Evolutionary conservation across 2,329 filamentous ascomycete genomes (phyloP).

Genomic region (Talaromyces sp.): DNA sequence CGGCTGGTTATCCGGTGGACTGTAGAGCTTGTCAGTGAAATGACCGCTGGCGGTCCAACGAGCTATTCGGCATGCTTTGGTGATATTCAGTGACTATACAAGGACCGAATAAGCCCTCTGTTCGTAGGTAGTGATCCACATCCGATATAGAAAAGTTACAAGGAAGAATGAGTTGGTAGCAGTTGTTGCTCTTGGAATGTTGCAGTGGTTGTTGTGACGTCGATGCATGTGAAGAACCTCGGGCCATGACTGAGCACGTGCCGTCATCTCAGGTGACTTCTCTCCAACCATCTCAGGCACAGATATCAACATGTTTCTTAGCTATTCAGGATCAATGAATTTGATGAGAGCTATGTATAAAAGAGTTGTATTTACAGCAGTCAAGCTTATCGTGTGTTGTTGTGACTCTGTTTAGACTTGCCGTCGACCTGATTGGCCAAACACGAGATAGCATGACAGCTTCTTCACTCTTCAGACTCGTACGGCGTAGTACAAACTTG

Average conservation of each 20-base stretch:
- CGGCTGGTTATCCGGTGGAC: not conserved
- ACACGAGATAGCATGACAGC: not conserved
- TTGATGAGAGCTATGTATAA: not conserved
- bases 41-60: constrained; percentile 13
- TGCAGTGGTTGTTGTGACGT: constrained; percentile 16
- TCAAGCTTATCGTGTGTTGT: not conserved
- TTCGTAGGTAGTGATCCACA: not conserved
- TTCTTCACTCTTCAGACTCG: not conserved
- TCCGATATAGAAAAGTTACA: not conserved
- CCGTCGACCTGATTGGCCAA: not conserved
- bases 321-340: not conserved
- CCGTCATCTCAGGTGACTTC: not conserved
- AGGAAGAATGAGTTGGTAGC: not conserved
- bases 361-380: too few relatives aligned
- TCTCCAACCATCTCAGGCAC: not conserved
- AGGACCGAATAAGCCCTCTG: not conserved
- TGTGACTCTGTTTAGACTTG: not conserved
- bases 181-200: not conserved
- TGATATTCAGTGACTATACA: not conserved
- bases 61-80: constrained; percentile 17
- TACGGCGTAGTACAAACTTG: not conserved
- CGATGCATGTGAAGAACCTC: constrained; percentile 21
- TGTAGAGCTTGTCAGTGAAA: constrained; percentile 11
- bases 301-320: not conserved
- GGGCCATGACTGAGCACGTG: constrained; percentile 20